Evolutionary conservation across 805 yeast genomes (phyloP).

Genomic region (Yamadazyma philogaea): DNA sequence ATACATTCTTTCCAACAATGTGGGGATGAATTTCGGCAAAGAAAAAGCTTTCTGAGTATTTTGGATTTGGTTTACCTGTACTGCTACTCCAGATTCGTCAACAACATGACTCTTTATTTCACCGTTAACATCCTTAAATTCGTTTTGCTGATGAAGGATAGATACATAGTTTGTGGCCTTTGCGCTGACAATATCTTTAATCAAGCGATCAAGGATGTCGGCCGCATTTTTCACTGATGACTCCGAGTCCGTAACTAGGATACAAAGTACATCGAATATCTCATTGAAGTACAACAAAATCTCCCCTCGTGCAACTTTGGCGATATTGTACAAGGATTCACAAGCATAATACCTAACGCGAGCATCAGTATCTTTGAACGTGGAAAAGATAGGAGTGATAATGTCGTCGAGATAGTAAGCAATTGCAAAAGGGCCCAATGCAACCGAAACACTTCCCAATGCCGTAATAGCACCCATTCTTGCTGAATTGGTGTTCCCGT

Average conservation of each 20-base stretch:
- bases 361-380: conserved; percentile 97
- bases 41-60: conserved; percentile 70
- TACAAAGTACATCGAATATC: conserved; percentile 88
- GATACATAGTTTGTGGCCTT: conserved; percentile 87
- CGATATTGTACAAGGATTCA: conserved; percentile 91
- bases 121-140: conserved; percentile 19
- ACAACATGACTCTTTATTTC: conserved; percentile 40
- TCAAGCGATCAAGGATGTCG: conserved; percentile 81
- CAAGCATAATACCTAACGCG: conserved; percentile 96
- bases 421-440: conserved; percentile 80
- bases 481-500: conserved; percentile 63
- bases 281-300: conserved; percentile 89
- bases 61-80: conserved; percentile 59
- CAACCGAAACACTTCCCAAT: conserved; percentile 92
- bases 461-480: conserved; percentile 96
- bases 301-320: conserved; percentile 95
- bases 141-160: conserved; percentile 52
- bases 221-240: conserved; percentile 93
- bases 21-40: conserved; percentile 81
- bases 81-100: conserved; percentile 55
- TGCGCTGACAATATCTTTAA: conserved; percentile 93
- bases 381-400: conserved; percentile 88
- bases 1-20: conserved; percentile 86
- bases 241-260: conserved; percentile 86
- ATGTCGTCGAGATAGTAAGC: conserved; percentile 81